These are phyloP conservation scores for Aspergillus uvarum DNA, from an alignment of 2,329 filamentous ascomycete species.

Conservation along the genomic window DNA sequence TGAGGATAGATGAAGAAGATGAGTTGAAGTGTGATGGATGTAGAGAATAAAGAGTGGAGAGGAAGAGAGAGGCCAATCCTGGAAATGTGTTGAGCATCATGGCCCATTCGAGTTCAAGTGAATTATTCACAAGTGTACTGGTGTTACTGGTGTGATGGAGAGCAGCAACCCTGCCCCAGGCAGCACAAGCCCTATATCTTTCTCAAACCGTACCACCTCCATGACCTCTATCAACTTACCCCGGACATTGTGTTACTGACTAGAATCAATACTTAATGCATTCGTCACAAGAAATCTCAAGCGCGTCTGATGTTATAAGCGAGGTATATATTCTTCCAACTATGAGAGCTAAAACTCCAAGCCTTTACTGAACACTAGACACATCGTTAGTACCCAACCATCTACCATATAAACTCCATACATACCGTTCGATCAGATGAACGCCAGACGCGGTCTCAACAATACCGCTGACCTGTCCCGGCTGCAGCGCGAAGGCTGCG, in stretches of 20 bases:
- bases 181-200: too few relatives aligned
- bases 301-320: slow-evolving; percentile 5
- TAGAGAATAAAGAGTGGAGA: background rate
- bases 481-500: slow-evolving; percentile 84
- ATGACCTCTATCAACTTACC: too few relatives aligned
- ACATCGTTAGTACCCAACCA: background rate
- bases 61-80: too few relatives aligned
- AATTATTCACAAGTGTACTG: too few relatives aligned
- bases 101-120: too few relatives aligned
- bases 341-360: background rate
- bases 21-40: background rate
- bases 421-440: slow-evolving; percentile 90
- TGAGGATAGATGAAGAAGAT: background rate
- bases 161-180: too few relatives aligned
- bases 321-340: slow-evolving; percentile 10
- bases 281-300: background rate
- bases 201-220: too few relatives aligned
- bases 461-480: slow-evolving; percentile 80
- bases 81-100: too few relatives aligned
- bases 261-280: background rate
- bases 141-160: too few relatives aligned
- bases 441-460: slow-evolving; percentile 92
- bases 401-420: background rate
- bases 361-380: slow-evolving; percentile 26
- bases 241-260: too few relatives aligned